A percentile compares a stretch with the other conserved stretches of the same genome.
phyloP scores from a whole-genome alignment of 495 filamentous ascomycete genomes.

The Penicillium dipodomyicola region DNA sequence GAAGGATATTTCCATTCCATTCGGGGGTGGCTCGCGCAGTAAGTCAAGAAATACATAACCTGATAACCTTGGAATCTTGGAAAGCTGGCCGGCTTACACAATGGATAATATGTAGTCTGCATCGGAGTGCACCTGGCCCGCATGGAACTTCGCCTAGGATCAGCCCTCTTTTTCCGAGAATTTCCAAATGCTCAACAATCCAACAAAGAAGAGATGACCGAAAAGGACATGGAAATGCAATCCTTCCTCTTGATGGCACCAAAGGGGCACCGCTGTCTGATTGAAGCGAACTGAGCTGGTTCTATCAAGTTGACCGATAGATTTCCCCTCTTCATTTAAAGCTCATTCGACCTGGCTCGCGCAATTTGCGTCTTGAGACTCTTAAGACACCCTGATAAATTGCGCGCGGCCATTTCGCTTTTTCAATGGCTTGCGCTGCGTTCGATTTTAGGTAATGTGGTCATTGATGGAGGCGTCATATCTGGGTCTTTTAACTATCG shows the following conservation, averaged over 20 bases:
- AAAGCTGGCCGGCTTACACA: background rate
- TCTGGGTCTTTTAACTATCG: too few relatives aligned
- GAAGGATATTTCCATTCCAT: slow-evolving; percentile 53
- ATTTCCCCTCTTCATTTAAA: too few relatives aligned
- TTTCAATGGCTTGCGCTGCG: too few relatives aligned
- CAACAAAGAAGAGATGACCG: slow-evolving; percentile 38
- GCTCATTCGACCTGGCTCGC: too few relatives aligned
- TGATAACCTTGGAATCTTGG: background rate
- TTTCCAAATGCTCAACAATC: slow-evolving; percentile 31
- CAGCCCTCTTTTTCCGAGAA: slow-evolving; percentile 32
- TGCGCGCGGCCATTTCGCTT: too few relatives aligned
- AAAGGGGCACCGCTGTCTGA: slow-evolving; percentile 43
- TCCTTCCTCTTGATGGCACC: slow-evolving; percentile 46
- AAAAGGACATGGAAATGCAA: slow-evolving; percentile 43
- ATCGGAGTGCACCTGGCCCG: slow-evolving; percentile 38
- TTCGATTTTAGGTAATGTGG: too few relatives aligned
- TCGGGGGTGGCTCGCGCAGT: slow-evolving; percentile 50
- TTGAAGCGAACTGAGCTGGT: slow-evolving; percentile 24
- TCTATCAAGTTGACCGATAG: too few relatives aligned
- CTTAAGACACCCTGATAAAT: too few relatives aligned
- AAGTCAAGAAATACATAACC: slow-evolving; percentile 7
- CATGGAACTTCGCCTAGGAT: slow-evolving; percentile 36
- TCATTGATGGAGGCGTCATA: too few relatives aligned
- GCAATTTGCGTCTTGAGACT: too few relatives aligned
- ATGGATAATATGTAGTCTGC: slow-evolving; percentile 31